Percentiles rank a stretch among this genome's conserved stretches.
phyloP scores from a whole-genome alignment of 768 basidiomycete genomes.

The Stropharia rugosoannulata region DNA sequence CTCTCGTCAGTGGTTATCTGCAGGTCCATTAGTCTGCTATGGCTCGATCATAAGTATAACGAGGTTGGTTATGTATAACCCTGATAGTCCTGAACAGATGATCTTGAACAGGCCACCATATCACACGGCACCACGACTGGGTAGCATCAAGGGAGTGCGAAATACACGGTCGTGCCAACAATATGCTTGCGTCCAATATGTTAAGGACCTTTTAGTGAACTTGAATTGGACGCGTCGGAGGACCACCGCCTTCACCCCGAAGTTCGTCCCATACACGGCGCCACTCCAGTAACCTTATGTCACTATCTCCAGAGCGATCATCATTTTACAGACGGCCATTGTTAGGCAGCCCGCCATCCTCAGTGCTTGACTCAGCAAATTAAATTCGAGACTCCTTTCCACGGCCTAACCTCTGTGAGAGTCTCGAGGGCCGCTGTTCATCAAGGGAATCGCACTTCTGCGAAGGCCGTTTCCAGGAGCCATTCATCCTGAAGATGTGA shows the following conservation, averaged over 20 bases:
- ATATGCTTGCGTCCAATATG: background rate
- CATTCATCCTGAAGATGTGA: background rate
- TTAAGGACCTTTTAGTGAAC: constrained; percentile 4
- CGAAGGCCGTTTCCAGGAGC: background rate
- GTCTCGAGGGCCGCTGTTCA: background rate
- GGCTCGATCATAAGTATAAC: no score
- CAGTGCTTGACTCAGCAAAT: background rate
- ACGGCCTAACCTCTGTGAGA: background rate
- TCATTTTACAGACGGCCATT: constrained; percentile 2
- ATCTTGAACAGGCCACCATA: background rate
- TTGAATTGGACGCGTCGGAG: background rate
- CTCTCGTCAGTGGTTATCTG: background rate
- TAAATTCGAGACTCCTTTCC: background rate
- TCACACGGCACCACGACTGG: background rate
- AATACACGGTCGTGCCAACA: background rate
- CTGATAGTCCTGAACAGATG: no score
- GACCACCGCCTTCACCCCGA: background rate
- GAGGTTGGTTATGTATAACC: no score
- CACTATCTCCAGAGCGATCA: background rate
- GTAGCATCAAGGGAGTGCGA: background rate
- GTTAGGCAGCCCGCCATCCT: background rate
- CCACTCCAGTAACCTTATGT: constrained; percentile 4
- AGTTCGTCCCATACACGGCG: constrained; percentile 3
- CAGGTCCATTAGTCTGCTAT: background rate
- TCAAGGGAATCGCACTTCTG: background rate